Base-by-base conservation (phyloP, 1,284 basidiomycete species). In the Cutaneotrichosporon daszewskae region DNA sequence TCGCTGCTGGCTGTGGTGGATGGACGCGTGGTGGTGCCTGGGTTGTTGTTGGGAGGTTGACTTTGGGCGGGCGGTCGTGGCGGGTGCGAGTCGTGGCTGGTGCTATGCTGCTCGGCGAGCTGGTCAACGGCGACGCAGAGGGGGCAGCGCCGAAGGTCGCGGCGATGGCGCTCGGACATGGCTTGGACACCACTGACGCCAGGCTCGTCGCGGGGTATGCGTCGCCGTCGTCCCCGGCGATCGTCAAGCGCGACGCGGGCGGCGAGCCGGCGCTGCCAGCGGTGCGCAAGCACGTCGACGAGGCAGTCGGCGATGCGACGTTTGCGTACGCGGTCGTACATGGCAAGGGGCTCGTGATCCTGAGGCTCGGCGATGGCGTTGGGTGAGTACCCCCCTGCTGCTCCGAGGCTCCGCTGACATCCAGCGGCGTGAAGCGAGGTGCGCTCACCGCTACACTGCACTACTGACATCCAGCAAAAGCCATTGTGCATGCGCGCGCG, bases 401-500 rank as follows among this genome's bases (percentile, higher is more conserved):
- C n/a, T 13, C 12, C 17, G 17, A 17, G 16, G 5, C 6, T 28
- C 23, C n/a, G 31, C 38, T 39, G 32, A 42, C 22, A 13, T 16
- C 13, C 40, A 56, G 54, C 14, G 57, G 54, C 37, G 57, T 58
- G 12, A 47, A 46, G 32, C 43, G 46, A 19, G 34, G 34, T 36
- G 25, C 18, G 12, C 14, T n/a, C n/a, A 23, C 32, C 17, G 11
- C 32, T 11, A 20, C 7, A 1, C 19, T 10, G 10, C 17, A 22
- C 28, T 23, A n/a, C 20, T 29, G 23, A 19, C 32, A 32, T 19
- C 22, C 32, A 63, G 64, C 64, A 32, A 52, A 62, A 19, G 63
- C 63, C 2, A 57, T 68, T 28, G 62, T 68, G 2, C 65, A 68
- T 41, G 60, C 60, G 9, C 48, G 65, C 40, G 56, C 63, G 5